Conservation (phyloP, 2,329 filamentous ascomycete species). For the Rhynchosporium graminicola region DNA sequence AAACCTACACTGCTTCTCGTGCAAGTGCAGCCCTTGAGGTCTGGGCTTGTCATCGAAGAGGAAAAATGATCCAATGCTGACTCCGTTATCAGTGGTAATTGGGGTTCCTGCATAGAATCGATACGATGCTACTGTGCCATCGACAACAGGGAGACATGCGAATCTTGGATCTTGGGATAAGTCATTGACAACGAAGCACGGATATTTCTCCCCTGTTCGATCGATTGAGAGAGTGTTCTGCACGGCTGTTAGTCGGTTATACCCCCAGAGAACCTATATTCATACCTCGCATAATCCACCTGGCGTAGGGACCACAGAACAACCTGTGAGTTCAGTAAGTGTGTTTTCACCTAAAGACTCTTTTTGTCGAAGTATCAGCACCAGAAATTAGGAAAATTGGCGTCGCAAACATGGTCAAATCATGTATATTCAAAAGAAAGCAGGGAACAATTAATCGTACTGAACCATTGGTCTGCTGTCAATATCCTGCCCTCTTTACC, state of each 20-base stretch:
- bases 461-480: conserved; percentile 33
- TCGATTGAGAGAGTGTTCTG: conserved; percentile 32
- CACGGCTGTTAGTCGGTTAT: not conserved
- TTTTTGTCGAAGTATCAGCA: not conserved
- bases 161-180: conserved; percentile 32
- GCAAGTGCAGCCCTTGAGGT: conserved; percentile 47
- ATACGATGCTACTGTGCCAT: conserved; percentile 29
- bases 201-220: conserved; percentile 24
- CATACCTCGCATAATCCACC: conserved; percentile 38
- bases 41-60: conserved; percentile 46
- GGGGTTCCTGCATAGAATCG: conserved; percentile 36
- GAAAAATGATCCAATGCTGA: conserved; percentile 37
- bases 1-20: conserved; percentile 41
- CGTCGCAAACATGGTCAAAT: too few species aligned
- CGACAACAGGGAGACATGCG: conserved; percentile 29
- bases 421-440: not conserved
- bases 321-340: conserved; percentile 9
- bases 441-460: conserved; percentile 4
- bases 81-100: conserved; percentile 33
- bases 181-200: conserved; percentile 33
- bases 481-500: conserved; percentile 18
- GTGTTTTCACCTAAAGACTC: conserved; percentile 2
- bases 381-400: not conserved
- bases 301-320: conserved; percentile 26
- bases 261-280: not conserved